These are phyloP conservation scores for Circinella umbellata DNA, from an alignment of 371 early-diverging fungal species.

Conservation along the genomic window DNA sequence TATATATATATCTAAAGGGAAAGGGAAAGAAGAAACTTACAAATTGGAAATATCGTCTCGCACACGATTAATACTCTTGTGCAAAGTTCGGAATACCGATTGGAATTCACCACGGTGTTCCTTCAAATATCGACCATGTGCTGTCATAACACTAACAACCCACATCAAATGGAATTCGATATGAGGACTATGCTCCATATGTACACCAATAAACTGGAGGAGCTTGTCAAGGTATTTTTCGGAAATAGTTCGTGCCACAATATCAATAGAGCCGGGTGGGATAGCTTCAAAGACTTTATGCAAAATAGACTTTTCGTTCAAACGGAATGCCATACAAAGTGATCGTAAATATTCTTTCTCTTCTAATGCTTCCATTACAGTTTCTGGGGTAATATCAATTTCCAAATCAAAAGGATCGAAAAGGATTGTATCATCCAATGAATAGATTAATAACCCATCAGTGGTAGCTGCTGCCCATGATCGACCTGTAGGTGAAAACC, in stretches of 20 bases:
- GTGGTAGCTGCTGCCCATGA: slow-evolving; percentile 97
- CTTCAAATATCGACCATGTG: slow-evolving; percentile 85
- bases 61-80: slow-evolving; percentile 73
- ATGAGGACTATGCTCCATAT: slow-evolving; percentile 79
- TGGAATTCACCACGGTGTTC: slow-evolving; percentile 78
- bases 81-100: slow-evolving; percentile 77
- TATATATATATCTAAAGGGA: background rate
- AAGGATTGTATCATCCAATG: slow-evolving; percentile 86
- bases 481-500: slow-evolving; percentile 92
- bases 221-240: slow-evolving; percentile 83
- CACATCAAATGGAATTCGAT: slow-evolving; percentile 90
- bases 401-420: slow-evolving; percentile 99
- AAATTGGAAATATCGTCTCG: slow-evolving; percentile 78
- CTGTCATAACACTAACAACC: slow-evolving; percentile 72
- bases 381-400: slow-evolving; percentile 91
- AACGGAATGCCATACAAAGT: slow-evolving; percentile 88
- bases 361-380: slow-evolving; percentile 71
- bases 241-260: slow-evolving; percentile 81
- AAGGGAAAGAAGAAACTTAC: slow-evolving; percentile 51
- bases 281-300: slow-evolving; percentile 81
- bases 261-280: slow-evolving; percentile 75
- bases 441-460: slow-evolving; percentile 93
- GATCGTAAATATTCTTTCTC: slow-evolving; percentile 83
- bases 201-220: slow-evolving; percentile 79
- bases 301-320: slow-evolving; percentile 84